Conservation (phyloP, 2,329 filamentous ascomycete genomes). For the Boeremia lycopersici region DNA sequence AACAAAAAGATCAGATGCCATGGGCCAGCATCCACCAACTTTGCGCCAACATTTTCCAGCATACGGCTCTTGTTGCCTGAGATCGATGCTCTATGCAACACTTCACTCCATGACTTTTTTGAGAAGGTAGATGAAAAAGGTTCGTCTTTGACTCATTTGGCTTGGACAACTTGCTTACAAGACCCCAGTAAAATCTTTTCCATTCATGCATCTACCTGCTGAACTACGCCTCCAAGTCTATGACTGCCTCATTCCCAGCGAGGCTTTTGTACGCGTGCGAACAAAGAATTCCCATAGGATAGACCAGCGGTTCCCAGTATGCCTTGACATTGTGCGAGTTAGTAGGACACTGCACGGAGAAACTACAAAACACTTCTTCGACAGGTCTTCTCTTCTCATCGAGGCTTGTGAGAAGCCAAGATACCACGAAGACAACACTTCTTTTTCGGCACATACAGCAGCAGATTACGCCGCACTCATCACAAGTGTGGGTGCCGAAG, state of each 20-base stretch:
- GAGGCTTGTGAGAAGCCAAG: conserved; percentile 1
- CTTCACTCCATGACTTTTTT: conserved; percentile 21
- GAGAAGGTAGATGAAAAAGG: conserved; percentile 21
- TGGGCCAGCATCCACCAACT: conserved; percentile 1
- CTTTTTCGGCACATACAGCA: neutral
- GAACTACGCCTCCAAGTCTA: conserved; percentile 34
- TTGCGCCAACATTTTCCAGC: conserved; percentile 30
- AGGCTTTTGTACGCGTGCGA: conserved; percentile 10
- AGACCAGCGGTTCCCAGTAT: conserved; percentile 3
- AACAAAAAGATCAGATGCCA: neutral
- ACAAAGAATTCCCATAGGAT: neutral
- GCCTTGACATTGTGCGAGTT: conserved; percentile 26
- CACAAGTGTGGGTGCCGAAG: conserved; percentile 12
- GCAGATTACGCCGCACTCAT: conserved; percentile 10
- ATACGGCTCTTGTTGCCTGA: conserved; percentile 22
- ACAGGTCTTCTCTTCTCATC: conserved; percentile 21
- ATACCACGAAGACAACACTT: neutral
- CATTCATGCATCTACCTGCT: conserved; percentile 29
- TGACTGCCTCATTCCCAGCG: conserved; percentile 23
- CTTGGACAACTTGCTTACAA: conserved; percentile 5
- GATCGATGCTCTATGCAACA: conserved; percentile 27
- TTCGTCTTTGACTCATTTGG: conserved; percentile 2
- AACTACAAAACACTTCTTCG: conserved; percentile 23
- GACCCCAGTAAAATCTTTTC: conserved; percentile 25
- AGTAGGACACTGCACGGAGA: conserved; percentile 26